Evolutionary conservation across 257 asterid genomes (phyloP).

Genomic region (Agastache rugosa): DNA sequence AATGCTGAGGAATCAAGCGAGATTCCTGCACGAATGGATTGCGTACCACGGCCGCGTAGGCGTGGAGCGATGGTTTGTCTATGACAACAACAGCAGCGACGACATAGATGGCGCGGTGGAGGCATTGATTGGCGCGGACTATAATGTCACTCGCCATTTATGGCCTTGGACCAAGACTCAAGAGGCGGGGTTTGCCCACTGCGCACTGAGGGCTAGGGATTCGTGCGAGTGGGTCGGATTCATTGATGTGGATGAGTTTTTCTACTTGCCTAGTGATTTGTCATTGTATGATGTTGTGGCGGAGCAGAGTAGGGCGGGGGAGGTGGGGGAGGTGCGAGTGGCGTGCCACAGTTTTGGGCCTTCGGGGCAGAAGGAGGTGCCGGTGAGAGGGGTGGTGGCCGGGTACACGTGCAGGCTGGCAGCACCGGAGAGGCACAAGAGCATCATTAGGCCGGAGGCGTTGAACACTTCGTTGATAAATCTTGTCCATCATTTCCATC

Average conservation of each 20-base stretch:
- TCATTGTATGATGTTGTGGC: constrained; percentile 41
- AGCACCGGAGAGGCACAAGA: constrained; percentile 79
- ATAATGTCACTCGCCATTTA: constrained; percentile 48
- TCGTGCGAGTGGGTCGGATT: constrained; percentile 83
- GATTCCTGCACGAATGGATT: constrained; percentile 69
- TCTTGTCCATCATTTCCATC: constrained; percentile 73
- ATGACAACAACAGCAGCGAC: constrained; percentile 78
- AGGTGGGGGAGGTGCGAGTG: constrained; percentile 55
- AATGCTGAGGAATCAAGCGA: constrained; percentile 79
- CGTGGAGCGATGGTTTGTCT: constrained; percentile 69
- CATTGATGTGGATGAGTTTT: constrained; percentile 81
- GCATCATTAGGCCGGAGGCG: constrained; percentile 70
- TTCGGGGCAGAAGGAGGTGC: constrained; percentile 54
- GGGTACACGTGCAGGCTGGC: constrained; percentile 78
- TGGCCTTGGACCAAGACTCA: constrained; percentile 96
- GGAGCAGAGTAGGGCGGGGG: constrained; percentile 31
- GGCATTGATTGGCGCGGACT: constrained; percentile 27
- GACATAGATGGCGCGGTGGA: constrained; percentile 43
- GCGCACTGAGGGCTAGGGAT: constrained; percentile 65
- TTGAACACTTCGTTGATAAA: constrained; percentile 59
- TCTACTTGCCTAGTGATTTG: constrained; percentile 48
- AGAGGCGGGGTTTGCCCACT: constrained; percentile 83
- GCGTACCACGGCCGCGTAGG: constrained; percentile 62
- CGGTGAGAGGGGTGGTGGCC: constrained; percentile 59
- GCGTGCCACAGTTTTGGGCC: constrained; percentile 76